These are phyloP conservation scores for Aspergillus sp. DNA, from an alignment of 2,329 filamentous ascomycete genomes.

Conservation along the genomic window DNA sequence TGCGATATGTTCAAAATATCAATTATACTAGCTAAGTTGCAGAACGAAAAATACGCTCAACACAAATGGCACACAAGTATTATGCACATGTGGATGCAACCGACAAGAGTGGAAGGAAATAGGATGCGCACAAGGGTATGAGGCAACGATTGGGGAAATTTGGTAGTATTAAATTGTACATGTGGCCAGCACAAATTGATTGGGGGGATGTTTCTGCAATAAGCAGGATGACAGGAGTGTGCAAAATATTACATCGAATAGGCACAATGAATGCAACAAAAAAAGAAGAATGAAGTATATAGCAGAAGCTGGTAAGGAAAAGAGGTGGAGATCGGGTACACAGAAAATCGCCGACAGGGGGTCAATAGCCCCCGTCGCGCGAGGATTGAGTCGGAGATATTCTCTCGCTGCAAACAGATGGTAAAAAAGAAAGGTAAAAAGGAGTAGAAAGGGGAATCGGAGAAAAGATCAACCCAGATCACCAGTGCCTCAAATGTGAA, in stretches of 20 bases:
- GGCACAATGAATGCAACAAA: slow-evolving; percentile 21
- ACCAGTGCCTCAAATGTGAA: slow-evolving; percentile 25
- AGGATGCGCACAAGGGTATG: slow-evolving; percentile 37
- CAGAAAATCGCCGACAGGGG: background rate
- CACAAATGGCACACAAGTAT: slow-evolving; percentile 19
- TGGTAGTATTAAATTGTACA: slow-evolving; percentile 42
- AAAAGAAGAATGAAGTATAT: slow-evolving; percentile 22
- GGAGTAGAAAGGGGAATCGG: slow-evolving; percentile 23
- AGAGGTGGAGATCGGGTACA: slow-evolving; percentile 27
- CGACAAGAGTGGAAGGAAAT: slow-evolving; percentile 27
- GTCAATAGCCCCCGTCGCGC: background rate
- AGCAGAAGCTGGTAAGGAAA: slow-evolving; percentile 20
- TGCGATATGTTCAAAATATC: background rate
- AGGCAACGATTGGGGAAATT: slow-evolving; percentile 30
- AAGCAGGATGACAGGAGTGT: slow-evolving; percentile 20
- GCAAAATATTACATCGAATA: slow-evolving; percentile 39
- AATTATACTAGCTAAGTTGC: slow-evolving; percentile 25
- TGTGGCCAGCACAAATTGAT: slow-evolving; percentile 44
- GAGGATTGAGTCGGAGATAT: background rate
- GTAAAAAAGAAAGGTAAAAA: slow-evolving; percentile 45
- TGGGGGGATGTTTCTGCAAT: slow-evolving; percentile 18
- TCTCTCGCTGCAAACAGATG: slow-evolving; percentile 17
- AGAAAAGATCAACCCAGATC: slow-evolving; percentile 28
- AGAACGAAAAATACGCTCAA: slow-evolving; percentile 18
- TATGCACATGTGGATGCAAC: slow-evolving; percentile 22